Percentiles rank a stretch among this genome's conserved stretches.
Evolutionary conservation across 75 land plant genomes (phyloP).

Genomic region (Pseudotsuga menziesii): DNA sequence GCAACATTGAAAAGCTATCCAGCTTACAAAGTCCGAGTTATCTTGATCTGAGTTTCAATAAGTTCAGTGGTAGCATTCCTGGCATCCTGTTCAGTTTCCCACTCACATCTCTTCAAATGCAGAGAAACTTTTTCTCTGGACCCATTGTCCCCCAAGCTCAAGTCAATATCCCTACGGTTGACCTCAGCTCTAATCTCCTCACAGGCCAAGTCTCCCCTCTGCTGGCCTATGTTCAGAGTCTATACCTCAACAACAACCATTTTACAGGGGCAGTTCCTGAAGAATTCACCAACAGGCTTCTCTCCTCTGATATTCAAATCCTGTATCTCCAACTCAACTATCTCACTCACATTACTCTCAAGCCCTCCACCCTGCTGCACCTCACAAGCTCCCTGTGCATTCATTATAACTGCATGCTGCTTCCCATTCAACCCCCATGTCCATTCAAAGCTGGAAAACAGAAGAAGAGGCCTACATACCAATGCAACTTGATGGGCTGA

Average conservation of each 20-base stretch:
- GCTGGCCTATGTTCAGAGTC: slow-evolving; percentile 51
- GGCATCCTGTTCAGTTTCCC: slow-evolving; percentile 39
- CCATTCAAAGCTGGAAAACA: slow-evolving; percentile 60
- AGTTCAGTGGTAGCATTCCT: slow-evolving; percentile 60
- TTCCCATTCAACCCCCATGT: slow-evolving; percentile 58
- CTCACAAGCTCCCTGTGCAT: slow-evolving; percentile 55
- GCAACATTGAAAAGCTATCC: slow-evolving; percentile 32
- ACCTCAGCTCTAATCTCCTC: slow-evolving; percentile 69
- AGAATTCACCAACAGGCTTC: slow-evolving; percentile 46
- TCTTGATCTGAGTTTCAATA: slow-evolving; percentile 73
- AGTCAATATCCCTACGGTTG: slow-evolving; percentile 48
- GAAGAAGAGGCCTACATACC: slow-evolving; percentile 52
- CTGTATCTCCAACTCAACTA: slow-evolving; percentile 85
- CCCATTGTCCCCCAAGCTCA: slow-evolving; percentile 26
- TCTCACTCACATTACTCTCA: slow-evolving; percentile 46
- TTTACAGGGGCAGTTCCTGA: slow-evolving; percentile 71
- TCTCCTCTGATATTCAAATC: slow-evolving; percentile 39
- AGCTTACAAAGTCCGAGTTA: slow-evolving; percentile 33
- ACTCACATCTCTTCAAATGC: slow-evolving; percentile 42
- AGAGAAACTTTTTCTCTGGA: slow-evolving; percentile 62
- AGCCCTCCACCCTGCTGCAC: slow-evolving; percentile 42
- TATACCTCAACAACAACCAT: slow-evolving; percentile 74
- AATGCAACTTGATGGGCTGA: slow-evolving; percentile 25
- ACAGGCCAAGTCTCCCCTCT: slow-evolving; percentile 40
- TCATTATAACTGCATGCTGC: slow-evolving; percentile 75